Conservation (phyloP, 208 protist genomes). For the Entamoeba moshkovskii region DNA sequence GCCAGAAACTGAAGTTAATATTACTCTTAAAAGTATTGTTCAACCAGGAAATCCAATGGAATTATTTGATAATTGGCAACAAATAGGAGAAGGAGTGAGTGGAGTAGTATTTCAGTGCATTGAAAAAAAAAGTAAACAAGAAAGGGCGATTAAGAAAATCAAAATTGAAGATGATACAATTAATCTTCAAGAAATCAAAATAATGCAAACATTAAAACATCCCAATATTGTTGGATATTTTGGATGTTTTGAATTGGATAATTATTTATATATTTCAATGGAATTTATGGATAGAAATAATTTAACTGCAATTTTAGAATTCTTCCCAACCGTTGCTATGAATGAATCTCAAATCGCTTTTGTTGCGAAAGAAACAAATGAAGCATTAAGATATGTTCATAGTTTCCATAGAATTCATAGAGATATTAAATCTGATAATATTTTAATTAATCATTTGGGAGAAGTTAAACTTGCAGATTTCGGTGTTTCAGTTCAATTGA, state of each 20-base stretch:
- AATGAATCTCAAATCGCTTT: not conserved
- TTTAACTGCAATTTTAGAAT: not conserved
- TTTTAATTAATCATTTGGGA: slow-evolving; percentile 9
- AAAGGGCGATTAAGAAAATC: not conserved
- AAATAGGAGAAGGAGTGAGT: not conserved
- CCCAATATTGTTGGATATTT: not conserved
- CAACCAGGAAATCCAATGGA: not conserved
- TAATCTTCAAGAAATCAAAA: not conserved
- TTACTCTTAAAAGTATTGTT: not conserved
- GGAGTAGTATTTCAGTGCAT: not conserved
- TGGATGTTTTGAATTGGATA: not conserved
- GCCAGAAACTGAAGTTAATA: not conserved
- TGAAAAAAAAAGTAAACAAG: not conserved
- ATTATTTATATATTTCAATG: not conserved
- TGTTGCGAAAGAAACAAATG: not conserved
- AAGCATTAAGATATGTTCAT: slow-evolving; percentile 22
- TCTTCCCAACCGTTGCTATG: not conserved
- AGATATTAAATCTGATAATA: slow-evolving; percentile 23
- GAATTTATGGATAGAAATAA: not conserved
- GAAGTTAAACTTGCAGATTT: slow-evolving; percentile 28
- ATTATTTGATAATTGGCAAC: not conserved
- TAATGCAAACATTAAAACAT: not conserved
- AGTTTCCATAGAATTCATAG: slow-evolving; percentile 10
- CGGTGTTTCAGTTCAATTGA: slow-evolving; percentile 14
- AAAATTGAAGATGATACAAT: not conserved